Evolutionary conservation across 768 basidiomycete species (phyloP), one percentile per base, ranked within the genome.

Genomic region (Trametes sanguinea): DNA sequence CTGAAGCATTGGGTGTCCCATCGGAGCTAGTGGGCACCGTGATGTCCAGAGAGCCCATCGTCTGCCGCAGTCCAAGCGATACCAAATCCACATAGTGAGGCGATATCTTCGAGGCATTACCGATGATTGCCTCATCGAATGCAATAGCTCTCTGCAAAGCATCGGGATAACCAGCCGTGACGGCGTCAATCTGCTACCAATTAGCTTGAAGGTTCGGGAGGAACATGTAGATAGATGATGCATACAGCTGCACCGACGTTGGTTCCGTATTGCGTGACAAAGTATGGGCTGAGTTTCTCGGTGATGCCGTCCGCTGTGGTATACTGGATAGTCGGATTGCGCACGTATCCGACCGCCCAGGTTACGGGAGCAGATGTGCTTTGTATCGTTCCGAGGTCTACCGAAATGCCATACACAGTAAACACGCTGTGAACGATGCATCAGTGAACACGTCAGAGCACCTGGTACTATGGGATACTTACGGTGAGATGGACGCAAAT

Each of bases 261-360:
- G 10, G 30, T 37, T 1, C 50, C 50, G 33, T 54, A 65, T 16
- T 53, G 44, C 30, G 63, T 54, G 4, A 52, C 42, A 17, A 51
- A 72, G 56, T 65, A 68, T 11, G 71, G 68, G 14, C 57, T 56
- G 3, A 69, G 62, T 8, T 56, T 39, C 35, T 72, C 57, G 1
- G 39, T 16, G 4, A 32, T 37, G 7, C 67, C 66, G 7, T 44
- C 32, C 2, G 68, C 33, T 0, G 55, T 62, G 8, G 61, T 67
- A 39, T 70, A 74, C 39, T 57, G 46, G 52, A 73, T 60, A 0
- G 67, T 65, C 3, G 70, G 71, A 44, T 75, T 67, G 8, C 71
- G 62, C 2, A 69, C 61, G 51, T 66, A 67, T 6, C 74, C 73
- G 9, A 75, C 60, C 0, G 70, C 57, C 71, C 72, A 74, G 1